Conservation (phyloP, 257 asterid genomes). For the Solanum okadae region DNA sequence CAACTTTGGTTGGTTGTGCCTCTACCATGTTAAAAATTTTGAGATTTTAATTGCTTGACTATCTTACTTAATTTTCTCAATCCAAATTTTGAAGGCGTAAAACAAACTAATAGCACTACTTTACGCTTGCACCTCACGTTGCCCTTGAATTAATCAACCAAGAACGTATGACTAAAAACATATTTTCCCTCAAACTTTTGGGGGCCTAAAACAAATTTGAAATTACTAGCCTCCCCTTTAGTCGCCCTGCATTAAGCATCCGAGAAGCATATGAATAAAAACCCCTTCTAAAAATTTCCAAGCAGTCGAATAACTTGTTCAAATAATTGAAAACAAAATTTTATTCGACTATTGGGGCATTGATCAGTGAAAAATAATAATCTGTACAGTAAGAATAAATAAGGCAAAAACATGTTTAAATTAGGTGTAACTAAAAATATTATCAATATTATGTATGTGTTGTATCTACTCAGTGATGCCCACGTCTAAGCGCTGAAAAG, state of each 20-base stretch:
- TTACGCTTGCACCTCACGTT: neutral
- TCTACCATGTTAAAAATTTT: no score
- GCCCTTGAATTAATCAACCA: neutral
- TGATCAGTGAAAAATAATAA: neutral
- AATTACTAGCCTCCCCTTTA: neutral
- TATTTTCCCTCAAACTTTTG: neutral
- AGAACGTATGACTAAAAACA: neutral
- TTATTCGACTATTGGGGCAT: neutral
- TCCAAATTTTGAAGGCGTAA: neutral
- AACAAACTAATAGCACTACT: neutral
- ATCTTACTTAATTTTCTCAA: no score
- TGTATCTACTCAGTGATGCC: conserved; percentile 36
- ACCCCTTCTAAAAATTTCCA: neutral
- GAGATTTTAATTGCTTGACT: neutral
- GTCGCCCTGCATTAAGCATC: neutral
- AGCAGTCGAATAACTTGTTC: neutral
- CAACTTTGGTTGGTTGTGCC: no score
- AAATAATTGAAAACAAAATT: neutral
- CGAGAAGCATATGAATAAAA: neutral
- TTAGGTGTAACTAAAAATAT: neutral
- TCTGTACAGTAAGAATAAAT: conserved; percentile 23
- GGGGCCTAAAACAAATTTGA: neutral
- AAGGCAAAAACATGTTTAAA: neutral
- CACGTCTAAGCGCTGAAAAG: conserved; percentile 69
- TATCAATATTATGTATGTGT: neutral